Percentiles rank a stretch among this genome's conserved stretches.
These are phyloP conservation scores for Neoascochyta sp. DNA, from an alignment of 2,329 filamentous ascomycete genomes.

Conservation along the genomic window DNA sequence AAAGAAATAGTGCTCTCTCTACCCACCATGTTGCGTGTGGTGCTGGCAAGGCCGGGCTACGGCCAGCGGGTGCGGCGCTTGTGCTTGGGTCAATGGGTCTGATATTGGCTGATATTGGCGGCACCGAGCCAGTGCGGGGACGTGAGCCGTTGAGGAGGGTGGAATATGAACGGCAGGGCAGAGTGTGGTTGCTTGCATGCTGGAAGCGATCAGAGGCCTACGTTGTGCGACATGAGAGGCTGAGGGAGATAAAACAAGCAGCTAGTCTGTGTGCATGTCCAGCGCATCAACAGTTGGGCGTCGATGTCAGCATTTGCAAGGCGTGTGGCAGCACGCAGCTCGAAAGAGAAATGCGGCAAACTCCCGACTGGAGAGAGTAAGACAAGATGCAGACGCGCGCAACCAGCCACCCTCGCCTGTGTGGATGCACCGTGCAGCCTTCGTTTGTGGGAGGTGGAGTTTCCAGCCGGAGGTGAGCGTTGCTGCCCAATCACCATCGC, in stretches of 20 bases:
- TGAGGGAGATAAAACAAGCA: constrained; percentile 26
- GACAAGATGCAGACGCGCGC: too few species aligned
- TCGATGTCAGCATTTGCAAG: too few species aligned
- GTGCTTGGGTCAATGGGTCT: constrained; percentile 30
- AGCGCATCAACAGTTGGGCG: constrained; percentile 9
- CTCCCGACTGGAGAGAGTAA: too few species aligned
- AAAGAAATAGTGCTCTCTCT: constrained; percentile 21
- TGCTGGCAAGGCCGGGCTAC: constrained; percentile 19
- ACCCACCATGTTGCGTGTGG: constrained; percentile 39
- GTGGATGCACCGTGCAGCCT: too few species aligned
- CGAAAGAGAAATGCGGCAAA: too few species aligned
- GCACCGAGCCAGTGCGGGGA: constrained; percentile 17
- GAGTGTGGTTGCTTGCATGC: constrained; percentile 37
- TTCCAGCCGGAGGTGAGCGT: constrained; percentile 6
- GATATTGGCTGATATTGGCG: constrained; percentile 32
- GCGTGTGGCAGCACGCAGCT: too few species aligned
- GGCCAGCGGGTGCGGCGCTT: constrained; percentile 24
- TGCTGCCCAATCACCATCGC: constrained; percentile 5
- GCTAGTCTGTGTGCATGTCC: constrained; percentile 17
- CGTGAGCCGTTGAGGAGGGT: constrained; percentile 15
- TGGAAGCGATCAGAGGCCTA: constrained; percentile 29
- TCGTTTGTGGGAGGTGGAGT: constrained; percentile 11
- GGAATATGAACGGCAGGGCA: constrained; percentile 25
- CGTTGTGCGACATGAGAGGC: constrained; percentile 33
- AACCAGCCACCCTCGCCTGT: too few species aligned